Evolutionary conservation across 495 filamentous ascomycete genomes (phyloP), one percentile per base, ranked within the genome.

Genomic region (Xylona heveae): DNA sequence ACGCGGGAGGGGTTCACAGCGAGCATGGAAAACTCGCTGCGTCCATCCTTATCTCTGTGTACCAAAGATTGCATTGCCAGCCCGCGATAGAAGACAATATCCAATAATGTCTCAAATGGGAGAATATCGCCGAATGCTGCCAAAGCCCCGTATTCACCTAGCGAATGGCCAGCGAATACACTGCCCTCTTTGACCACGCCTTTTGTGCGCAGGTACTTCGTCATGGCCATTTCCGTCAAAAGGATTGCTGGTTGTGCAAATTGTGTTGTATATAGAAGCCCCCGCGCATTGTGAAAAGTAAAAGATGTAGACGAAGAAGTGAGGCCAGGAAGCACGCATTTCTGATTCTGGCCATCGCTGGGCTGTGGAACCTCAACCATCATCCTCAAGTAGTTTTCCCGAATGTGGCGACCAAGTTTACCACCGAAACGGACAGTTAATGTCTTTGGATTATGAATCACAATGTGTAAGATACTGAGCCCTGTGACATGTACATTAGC

Each of bases 341-440:
- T 36, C 8, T 35, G 30, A 0, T 33, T 17, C 9, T 22, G 32
- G 5, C 18, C 26, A 13, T 46, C 45, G 4, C 48, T 33, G 0
- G 43, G 24, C 6, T 37, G 24, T 1, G 38, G 30, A 0, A 24
- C 35, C 20, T 47, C 39, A 0, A 38, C 35, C 1, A 31, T 49
- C 29, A 60, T 46, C 0, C 36, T 21, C 0, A 56, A 36, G 31
- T 59, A 59, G 25, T 53, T 59, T 13, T 50, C 18, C 9, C 52
- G 36, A 23, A 61, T 55, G 1, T 22, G 30, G 3, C 42, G 40
- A 9, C 57, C 57, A 12, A 42, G 42, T 1, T 14, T 19, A 8
- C 57, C 57, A 6, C 57, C 50, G 35, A 61, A 61, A 33, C 54
- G 42, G 9, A 61, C 34, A 0, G 53, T 58, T 2, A 58, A 44